phyloP scores from a whole-genome alignment of 169 alveolate species.

The Plasmodium inui region DNA sequence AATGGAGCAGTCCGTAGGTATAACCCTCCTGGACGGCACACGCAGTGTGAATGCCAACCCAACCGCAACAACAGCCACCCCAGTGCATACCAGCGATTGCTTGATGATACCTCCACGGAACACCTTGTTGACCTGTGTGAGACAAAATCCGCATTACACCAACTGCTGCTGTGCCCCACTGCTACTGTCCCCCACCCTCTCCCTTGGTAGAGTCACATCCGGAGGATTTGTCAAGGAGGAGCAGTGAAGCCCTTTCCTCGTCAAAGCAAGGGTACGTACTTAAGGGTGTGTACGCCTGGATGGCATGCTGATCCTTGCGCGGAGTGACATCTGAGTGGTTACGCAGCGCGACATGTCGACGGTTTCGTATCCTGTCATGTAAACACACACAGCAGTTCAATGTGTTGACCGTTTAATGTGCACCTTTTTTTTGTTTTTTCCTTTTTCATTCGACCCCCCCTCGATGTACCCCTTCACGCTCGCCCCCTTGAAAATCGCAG shows the following conservation, averaged over 20 bases:
- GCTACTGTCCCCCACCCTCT: not conserved
- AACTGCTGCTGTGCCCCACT: not conserved
- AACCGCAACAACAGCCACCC: not conserved
- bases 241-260: not conserved
- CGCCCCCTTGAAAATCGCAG: conserved; percentile 5
- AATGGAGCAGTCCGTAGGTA: conserved; percentile 4
- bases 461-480: not conserved
- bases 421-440: not conserved
- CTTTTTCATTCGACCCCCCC: not conserved
- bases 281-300: not conserved
- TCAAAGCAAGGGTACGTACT: not conserved
- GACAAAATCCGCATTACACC: not conserved
- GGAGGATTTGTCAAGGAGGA: not conserved
- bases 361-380: not conserved
- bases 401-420: not conserved
- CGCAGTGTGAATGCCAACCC: not conserved
- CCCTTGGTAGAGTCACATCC: conserved; percentile 1
- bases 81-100: not conserved
- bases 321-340: not conserved
- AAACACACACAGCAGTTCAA: too few species aligned
- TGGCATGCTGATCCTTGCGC: not conserved
- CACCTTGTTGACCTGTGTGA: not conserved
- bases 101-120: not conserved
- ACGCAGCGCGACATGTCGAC: not conserved
- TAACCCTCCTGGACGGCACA: not conserved